Evolutionary conservation across 2,329 filamentous ascomycete species (phyloP), one percentile per base, ranked within the genome.

Genomic region (Trichoderma aggressivum): DNA sequence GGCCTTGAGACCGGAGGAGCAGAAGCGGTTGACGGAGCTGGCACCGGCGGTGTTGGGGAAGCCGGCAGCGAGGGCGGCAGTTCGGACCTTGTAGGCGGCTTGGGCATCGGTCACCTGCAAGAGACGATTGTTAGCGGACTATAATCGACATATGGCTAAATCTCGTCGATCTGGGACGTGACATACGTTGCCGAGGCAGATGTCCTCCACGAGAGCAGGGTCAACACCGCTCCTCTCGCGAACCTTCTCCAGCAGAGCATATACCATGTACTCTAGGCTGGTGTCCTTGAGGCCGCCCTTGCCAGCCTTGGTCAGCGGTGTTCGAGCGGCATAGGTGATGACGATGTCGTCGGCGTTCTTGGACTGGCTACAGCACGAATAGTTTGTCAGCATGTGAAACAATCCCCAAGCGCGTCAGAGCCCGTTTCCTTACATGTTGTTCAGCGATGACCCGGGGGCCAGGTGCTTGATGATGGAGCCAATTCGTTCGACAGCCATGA

Each of bases 281-380:
- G 94, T 97, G 81, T 99, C 95, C 86, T 98, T 98, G 86, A 99
- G 92, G 55, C 94, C 94, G 75, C 96, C 95, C 87, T 97, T 98
- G 81, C 87, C 87, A 66, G 89, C 94, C 85, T 98, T 98, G 79
- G 91, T 87, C 73, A 99, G 87, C 0, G 96, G 94, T 32, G 95
- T 98, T 70, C 96, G 92, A 77, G 94, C 86, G 32, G 95, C 95
- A 71, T 97, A 89, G 8, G 96, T 99, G 79, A 98, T 97, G 80
- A 99, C 96, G 69, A 99, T 88, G 85, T 99, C 96, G 81, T 98
- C 95, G 76, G 94, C 89, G 82, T 97, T 97, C 86, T 98, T 94
- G 76, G 93, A 90, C 71, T 93, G 94, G 79, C 94, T 97, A 72
- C 56, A 59, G 11, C 34, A 18, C 53, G 34, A 28, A n/a, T n/a